Base-by-base conservation (phyloP, 2,329 filamentous ascomycete species). In the Calycina herbarum region DNA sequence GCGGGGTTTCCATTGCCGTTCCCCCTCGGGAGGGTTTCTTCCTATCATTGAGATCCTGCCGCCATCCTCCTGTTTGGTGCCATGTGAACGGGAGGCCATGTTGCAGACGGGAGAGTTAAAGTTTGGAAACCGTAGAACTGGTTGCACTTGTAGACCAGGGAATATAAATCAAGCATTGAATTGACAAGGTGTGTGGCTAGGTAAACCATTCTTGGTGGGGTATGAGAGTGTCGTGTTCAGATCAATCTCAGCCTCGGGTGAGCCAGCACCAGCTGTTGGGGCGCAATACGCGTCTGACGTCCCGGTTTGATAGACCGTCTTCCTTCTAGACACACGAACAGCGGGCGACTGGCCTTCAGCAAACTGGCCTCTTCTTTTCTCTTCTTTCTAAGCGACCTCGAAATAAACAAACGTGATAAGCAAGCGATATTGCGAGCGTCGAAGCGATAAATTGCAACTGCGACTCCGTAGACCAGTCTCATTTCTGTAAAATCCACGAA, bases 191-290 rank as follows among this genome's bases (percentile, higher is more conserved):
- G 45, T 24, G 17, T 20, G 17, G 45, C 45, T 48, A 48, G 45
- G 17, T 24, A 48, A 11, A 11, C 6, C 7, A 51, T 24, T 24
- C 20, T 27, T 51, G 45, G 45, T 51, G 45, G 20, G 45, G 45
- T 24, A 5, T 48, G 42, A 20, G 17, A 42, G 17, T 3, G 17
- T 20, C n/a, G 42, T n/a, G 42, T 51, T 51, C 45, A 51, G 45
- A 51, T 27, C n/a, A 51, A 51, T 15, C 45, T 51, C 45, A 51
- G 45, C 45, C 45, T 51, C 20, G 20, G 45, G 45, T 51, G 45
- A 51, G n/a, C 20, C 13, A 38, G 35, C 35, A 11, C 20, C 45
- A 45, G 17, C 5, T 45, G 40, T 45, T 45, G 40, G 17, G 40
- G 40, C 40, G 17, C n/a, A 17, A n/a, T 17, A 45, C 42, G 42